These are phyloP conservation scores for Sporisorium iseilematis-ciliati DNA, from an alignment of 1,284 basidiomycete genomes.

Conservation along the genomic window DNA sequence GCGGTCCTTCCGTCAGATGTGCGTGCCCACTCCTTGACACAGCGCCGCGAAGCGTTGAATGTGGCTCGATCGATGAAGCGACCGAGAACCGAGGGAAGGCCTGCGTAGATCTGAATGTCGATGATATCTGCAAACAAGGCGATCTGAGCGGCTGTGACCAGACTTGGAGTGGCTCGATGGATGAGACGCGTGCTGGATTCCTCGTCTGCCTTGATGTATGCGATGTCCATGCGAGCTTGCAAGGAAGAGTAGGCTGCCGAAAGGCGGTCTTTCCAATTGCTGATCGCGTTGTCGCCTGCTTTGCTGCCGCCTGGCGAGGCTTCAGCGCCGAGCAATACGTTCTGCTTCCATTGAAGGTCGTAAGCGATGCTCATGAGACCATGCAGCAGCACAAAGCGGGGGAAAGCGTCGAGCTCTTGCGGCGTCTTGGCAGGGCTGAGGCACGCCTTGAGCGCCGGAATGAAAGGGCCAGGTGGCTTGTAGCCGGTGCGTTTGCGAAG, in stretches of 20 bases:
- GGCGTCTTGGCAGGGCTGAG: conserved; percentile 53
- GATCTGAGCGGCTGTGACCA: conserved; percentile 55
- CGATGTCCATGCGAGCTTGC: conserved; percentile 54
- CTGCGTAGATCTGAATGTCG: conserved; percentile 60
- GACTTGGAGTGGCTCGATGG: conserved; percentile 47
- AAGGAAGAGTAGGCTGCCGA: conserved; percentile 49
- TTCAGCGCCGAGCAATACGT: conserved; percentile 54
- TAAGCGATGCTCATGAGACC: conserved; percentile 62
- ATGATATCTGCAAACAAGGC: conserved; percentile 55
- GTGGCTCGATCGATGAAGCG: conserved; percentile 58
- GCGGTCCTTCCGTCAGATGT: conserved; percentile 49
- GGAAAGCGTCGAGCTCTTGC: conserved; percentile 53
- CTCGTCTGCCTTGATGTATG: conserved; percentile 52
- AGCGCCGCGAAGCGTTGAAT: conserved; percentile 48
- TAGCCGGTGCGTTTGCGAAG: conserved; percentile 40
- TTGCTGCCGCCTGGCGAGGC: conserved; percentile 32
- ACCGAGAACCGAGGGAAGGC: conserved; percentile 55
- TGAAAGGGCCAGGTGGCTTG: conserved; percentile 51
- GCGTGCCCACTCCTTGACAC: conserved; percentile 56
- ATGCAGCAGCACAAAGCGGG: conserved; percentile 53
- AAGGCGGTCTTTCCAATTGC: conserved; percentile 52
- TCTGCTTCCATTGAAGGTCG: conserved; percentile 60
- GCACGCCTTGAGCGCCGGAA: conserved; percentile 53
- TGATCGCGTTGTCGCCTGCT: conserved; percentile 30
- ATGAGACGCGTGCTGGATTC: conserved; percentile 50